A percentile compares a stretch with the other conserved stretches of the same genome.
phyloP scores from a whole-genome alignment of 2,329 filamentous ascomycete genomes.

The Nigrograna mackinnonii region DNA sequence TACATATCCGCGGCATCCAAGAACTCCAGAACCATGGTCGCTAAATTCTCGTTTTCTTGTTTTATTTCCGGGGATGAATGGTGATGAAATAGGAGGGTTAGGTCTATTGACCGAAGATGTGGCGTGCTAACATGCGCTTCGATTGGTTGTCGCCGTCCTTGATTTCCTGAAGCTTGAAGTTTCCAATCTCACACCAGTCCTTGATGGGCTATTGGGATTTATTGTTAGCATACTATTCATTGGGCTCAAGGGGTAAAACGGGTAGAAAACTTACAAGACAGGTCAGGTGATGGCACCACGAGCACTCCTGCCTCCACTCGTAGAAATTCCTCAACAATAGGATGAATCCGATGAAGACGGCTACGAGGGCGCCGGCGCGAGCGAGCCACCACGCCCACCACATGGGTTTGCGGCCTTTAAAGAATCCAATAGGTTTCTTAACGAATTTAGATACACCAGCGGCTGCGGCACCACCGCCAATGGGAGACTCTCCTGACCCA shows the following conservation, averaged over 20 bases:
- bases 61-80: no score
- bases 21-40: no score
- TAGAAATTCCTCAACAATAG: conserved; percentile 92
- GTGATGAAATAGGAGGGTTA: no score
- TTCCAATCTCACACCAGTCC: conserved; percentile 42
- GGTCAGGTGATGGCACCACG: conserved; percentile 94
- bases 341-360: conserved; percentile 84
- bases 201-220: conserved; percentile 15
- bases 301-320: conserved; percentile 72
- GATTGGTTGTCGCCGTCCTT: no score
- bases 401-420: conserved; percentile 86
- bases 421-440: conserved; percentile 68
- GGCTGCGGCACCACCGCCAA: not conserved
- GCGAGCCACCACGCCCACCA: conserved; percentile 99
- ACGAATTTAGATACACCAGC: conserved; percentile 51
- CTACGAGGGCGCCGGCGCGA: conserved; percentile 74
- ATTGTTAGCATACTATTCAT: conserved; percentile 16
- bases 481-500: not conserved
- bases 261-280: conserved; percentile 74
- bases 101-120: no score
- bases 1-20: no score
- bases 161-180: no score
- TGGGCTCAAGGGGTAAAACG: conserved; percentile 22
- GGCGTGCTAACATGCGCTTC: no score
- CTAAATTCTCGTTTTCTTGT: no score